phyloP scores from a whole-genome alignment of 306 rosid genomes.

The Medicago lupulina region DNA sequence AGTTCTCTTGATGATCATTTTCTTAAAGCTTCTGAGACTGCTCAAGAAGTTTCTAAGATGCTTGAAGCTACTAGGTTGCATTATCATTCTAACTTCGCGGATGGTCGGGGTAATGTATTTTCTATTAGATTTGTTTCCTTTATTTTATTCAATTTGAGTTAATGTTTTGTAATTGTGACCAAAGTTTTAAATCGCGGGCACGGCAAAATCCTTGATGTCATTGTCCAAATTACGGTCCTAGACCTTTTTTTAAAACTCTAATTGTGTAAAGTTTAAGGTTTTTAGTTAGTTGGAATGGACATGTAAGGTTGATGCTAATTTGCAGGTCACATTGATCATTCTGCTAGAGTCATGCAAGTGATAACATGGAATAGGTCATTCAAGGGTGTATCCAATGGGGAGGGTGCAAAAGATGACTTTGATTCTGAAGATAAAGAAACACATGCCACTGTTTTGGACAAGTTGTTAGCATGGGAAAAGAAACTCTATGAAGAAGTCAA shows the following conservation, averaged over 20 bases:
- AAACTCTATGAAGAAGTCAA: constrained; percentile 91
- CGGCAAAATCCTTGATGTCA: not conserved
- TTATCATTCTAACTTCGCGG: constrained; percentile 91
- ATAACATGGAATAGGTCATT: constrained; percentile 83
- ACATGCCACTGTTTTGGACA: constrained; percentile 87
- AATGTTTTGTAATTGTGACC: not conserved
- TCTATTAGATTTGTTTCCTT: not conserved
- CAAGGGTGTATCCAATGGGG: constrained; percentile 72
- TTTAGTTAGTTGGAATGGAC: constrained; percentile 2
- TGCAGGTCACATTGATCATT: constrained; percentile 85
- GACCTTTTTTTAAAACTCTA: not conserved
- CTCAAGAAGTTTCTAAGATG: constrained; percentile 80
- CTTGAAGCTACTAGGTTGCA: constrained; percentile 92
- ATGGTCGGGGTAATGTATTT: constrained; percentile 65
- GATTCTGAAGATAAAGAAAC: constrained; percentile 82
- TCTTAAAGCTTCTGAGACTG: constrained; percentile 70
- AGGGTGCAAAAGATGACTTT: constrained; percentile 69
- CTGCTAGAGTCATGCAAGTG: constrained; percentile 85
- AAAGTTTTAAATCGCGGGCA: not conserved
- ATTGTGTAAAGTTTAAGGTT: not conserved
- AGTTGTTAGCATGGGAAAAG: constrained; percentile 92
- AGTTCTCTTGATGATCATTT: constrained; percentile 71
- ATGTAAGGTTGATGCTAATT: constrained; percentile 24
- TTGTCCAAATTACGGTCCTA: not conserved
- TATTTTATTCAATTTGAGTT: not conserved